Conservation (phyloP, 352 stramenopile species). For the Pythium pyrilobum region DNA sequence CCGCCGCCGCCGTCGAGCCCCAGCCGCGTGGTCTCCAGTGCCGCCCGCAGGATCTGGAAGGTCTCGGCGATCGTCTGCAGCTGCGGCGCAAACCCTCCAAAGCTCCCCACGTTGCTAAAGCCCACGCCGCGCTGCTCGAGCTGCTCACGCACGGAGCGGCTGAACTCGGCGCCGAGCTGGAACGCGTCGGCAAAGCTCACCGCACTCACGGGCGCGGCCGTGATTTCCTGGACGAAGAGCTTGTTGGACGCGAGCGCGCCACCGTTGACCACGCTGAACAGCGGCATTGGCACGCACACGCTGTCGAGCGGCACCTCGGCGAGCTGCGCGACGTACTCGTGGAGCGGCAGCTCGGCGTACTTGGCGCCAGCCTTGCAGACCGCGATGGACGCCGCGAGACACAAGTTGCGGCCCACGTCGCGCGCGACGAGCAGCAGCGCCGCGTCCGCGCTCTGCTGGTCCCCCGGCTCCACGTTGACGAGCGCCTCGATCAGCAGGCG, state of each 20-base stretch:
- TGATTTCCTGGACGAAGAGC: constrained; percentile 60
- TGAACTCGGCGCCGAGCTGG: constrained; percentile 52
- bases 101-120: constrained; percentile 50
- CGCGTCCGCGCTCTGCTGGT: constrained; percentile 40
- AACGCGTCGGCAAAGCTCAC: constrained; percentile 55
- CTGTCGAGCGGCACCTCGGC: constrained; percentile 37
- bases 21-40: constrained; percentile 33
- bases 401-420: constrained; percentile 49
- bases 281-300: constrained; percentile 57
- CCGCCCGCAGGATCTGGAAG: constrained; percentile 48
- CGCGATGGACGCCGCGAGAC: constrained; percentile 52
- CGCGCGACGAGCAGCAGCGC: constrained; percentile 32
- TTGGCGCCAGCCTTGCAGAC: constrained; percentile 59
- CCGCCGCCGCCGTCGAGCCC: constrained; percentile 29
- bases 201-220: constrained; percentile 46
- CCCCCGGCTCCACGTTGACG: constrained; percentile 32
- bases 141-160: constrained; percentile 27
- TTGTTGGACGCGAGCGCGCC: constrained; percentile 60
- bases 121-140: constrained; percentile 49
- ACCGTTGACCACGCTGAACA: constrained; percentile 72
- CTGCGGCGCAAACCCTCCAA: constrained; percentile 59
- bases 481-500: constrained; percentile 36
- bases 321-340: constrained; percentile 50
- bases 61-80: constrained; percentile 52
- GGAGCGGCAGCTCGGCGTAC: constrained; percentile 43